These are phyloP conservation scores for Pseudovirgaria hyperparasitica DNA, from an alignment of 2,329 filamentous ascomycete genomes.

Conservation along the genomic window DNA sequence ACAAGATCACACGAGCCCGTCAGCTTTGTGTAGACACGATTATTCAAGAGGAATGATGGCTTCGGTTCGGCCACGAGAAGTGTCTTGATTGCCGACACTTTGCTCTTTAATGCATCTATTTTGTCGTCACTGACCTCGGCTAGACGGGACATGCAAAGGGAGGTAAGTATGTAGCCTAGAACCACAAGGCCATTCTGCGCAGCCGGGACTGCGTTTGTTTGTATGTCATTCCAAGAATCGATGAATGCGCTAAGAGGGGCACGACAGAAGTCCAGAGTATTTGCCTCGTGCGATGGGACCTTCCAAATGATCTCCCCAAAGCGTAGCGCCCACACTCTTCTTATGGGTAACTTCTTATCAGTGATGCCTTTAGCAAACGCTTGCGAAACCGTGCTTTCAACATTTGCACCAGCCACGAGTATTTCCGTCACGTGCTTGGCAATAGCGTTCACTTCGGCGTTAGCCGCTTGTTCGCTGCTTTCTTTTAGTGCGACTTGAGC, in stretches of 20 bases:
- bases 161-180: conserved; percentile 61
- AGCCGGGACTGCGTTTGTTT: conserved; percentile 63
- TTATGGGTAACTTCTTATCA: conserved; percentile 71
- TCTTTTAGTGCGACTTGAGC: conserved; percentile 65
- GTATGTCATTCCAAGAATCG: conserved; percentile 64
- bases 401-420: conserved; percentile 44
- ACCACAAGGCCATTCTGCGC: conserved; percentile 74
- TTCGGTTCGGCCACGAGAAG: conserved; percentile 62
- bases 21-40: conserved; percentile 74
- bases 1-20: conserved; percentile 59
- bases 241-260: conserved; percentile 44
- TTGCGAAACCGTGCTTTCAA: conserved; percentile 57
- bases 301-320: conserved; percentile 58
- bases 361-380: conserved; percentile 66
- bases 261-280: conserved; percentile 34
- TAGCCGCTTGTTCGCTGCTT: conserved; percentile 71
- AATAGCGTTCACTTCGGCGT: conserved; percentile 62
- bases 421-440: conserved; percentile 51
- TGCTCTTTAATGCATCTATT: conserved; percentile 45
- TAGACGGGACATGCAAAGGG: conserved; percentile 45
- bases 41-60: conserved; percentile 74
- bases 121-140: conserved; percentile 42
- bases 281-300: conserved; percentile 34
- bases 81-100: conserved; percentile 50
- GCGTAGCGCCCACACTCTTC: conserved; percentile 68